phyloP scores from a whole-genome alignment of 2,329 filamentous ascomycete genomes.

The Pseudogymnoascus verrucosus region DNA sequence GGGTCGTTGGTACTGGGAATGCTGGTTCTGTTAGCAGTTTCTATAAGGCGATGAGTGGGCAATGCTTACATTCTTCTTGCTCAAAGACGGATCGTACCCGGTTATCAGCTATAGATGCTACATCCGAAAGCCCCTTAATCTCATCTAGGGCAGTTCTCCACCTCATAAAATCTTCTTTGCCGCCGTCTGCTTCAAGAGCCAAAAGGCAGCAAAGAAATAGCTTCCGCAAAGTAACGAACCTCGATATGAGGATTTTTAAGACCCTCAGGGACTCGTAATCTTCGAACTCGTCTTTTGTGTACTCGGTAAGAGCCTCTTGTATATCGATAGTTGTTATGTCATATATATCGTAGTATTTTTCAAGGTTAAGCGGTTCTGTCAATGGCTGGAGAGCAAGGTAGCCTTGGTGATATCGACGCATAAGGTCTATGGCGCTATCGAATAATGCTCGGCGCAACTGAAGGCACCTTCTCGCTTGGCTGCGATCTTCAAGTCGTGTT shows the following conservation, averaged over 20 bases:
- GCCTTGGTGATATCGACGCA: constrained; percentile 65
- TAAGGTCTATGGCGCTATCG: constrained; percentile 58
- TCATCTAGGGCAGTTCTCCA: constrained; percentile 74
- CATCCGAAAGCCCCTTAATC: constrained; percentile 56
- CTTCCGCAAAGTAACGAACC: constrained; percentile 73
- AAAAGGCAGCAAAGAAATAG: constrained; percentile 83
- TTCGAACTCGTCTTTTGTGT: constrained; percentile 60
- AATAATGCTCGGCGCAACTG: constrained; percentile 71
- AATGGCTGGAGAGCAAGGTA: constrained; percentile 62
- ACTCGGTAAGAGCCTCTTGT: constrained; percentile 58
- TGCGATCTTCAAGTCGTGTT: constrained; percentile 77
- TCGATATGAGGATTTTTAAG: constrained; percentile 72
- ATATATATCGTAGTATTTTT: constrained; percentile 88
- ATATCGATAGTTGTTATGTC: constrained; percentile 69
- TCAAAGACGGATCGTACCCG: constrained; percentile 61
- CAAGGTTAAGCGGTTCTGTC: constrained; percentile 71
- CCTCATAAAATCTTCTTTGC: constrained; percentile 64
- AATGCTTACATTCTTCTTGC: constrained; percentile 67
- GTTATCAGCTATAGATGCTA: constrained; percentile 54
- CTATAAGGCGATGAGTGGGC: neutral
- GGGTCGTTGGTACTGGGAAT: constrained; percentile 46
- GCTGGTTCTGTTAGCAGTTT: constrained; percentile 32
- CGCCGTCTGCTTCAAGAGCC: constrained; percentile 74
- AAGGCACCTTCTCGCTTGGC: constrained; percentile 69
- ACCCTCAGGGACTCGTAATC: constrained; percentile 71